Conservation (phyloP, 2,329 filamentous ascomycete genomes). For the Penicillium brasilianum region DNA sequence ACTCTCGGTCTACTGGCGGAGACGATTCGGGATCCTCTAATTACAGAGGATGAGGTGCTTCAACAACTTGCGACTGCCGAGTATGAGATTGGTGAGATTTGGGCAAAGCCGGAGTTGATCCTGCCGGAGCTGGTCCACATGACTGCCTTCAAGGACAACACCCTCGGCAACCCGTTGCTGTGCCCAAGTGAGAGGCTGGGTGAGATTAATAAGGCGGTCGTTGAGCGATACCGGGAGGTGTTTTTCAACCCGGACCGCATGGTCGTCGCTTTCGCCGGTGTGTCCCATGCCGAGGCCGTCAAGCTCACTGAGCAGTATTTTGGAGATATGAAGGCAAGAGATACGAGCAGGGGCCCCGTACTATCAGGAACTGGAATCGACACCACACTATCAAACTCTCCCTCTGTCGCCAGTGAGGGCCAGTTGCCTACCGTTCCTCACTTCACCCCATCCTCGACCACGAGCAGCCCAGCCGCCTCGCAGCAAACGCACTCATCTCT, state of each 20-base stretch:
- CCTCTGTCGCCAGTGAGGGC: conserved; percentile 37
- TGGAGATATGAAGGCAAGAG: conserved; percentile 77
- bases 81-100: conserved; percentile 97
- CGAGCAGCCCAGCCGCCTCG: conserved; percentile 42
- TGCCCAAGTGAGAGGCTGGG: conserved; percentile 84
- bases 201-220: conserved; percentile 73
- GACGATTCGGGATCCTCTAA: conserved; percentile 83
- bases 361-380: conserved; percentile 64
- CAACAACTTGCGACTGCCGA: conserved; percentile 89
- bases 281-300: conserved; percentile 80
- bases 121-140: conserved; percentile 94
- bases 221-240: conserved; percentile 76
- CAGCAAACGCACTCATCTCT: conserved; percentile 64
- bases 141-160: conserved; percentile 95
- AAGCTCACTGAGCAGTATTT: conserved; percentile 82
- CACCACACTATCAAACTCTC: conserved; percentile 48
- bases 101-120: conserved; percentile 95
- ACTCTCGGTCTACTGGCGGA: conserved; percentile 87
- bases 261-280: conserved; percentile 92
- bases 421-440: conserved; percentile 44
- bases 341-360: conserved; percentile 55
- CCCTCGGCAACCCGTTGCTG: conserved; percentile 87
- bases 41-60: conserved; percentile 84
- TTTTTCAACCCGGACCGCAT: conserved; percentile 92
- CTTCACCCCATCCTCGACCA: conserved; percentile 48